These are phyloP conservation scores for Aspergillus tubingensis DNA, from an alignment of 2,329 filamentous ascomycete genomes.

Conservation along the genomic window DNA sequence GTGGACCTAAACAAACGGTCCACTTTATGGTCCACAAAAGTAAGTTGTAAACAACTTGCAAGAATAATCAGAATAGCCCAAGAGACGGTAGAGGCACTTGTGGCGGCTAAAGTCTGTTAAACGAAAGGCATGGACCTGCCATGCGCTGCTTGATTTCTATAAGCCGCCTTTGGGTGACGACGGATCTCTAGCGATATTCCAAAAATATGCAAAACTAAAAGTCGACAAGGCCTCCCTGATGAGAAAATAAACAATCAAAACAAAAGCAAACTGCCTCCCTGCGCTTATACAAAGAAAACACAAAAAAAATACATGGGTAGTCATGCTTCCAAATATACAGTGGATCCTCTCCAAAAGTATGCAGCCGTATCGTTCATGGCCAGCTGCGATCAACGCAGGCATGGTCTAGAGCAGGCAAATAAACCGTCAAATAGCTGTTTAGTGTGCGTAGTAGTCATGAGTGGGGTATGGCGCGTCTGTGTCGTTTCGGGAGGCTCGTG, in stretches of 20 bases:
- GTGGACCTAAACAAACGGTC: background rate
- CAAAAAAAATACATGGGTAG: conserved; percentile 3
- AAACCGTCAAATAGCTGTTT: background rate
- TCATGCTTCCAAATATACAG: conserved; percentile 4
- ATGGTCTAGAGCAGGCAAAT: background rate
- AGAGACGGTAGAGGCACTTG: background rate
- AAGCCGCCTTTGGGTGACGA: background rate
- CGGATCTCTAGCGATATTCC: background rate
- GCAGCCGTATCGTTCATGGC: background rate
- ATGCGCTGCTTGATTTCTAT: conserved; percentile 16
- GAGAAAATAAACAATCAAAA: conserved; percentile 3
- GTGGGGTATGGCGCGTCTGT: background rate
- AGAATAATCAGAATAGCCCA: background rate
- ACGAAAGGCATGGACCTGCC: conserved; percentile 12
- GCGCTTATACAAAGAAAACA: background rate
- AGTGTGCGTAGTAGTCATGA: background rate
- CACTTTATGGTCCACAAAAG: background rate
- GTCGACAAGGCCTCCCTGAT: background rate
- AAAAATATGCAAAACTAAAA: background rate
- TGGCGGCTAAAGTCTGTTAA: background rate
- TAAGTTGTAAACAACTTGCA: background rate
- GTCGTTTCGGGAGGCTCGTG: background rate
- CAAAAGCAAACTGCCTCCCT: conserved; percentile 11
- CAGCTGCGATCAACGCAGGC: conserved; percentile 12
- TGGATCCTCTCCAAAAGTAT: background rate